phyloP scores from a whole-genome alignment of 805 yeast genomes.

The Yamadazyma scolyti region DNA sequence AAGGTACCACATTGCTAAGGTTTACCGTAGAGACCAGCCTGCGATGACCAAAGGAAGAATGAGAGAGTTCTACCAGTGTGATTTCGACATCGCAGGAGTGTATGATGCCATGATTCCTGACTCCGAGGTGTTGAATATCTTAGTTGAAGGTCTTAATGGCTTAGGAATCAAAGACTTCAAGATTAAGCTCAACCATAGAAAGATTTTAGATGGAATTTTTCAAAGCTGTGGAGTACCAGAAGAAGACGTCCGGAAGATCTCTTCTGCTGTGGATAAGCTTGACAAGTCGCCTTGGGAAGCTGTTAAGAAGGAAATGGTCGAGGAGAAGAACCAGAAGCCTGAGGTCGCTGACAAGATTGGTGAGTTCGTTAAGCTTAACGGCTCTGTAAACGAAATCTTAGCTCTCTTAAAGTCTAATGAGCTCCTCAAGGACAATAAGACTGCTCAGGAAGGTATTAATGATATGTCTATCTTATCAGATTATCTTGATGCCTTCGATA shows the following conservation, averaged over 20 bases:
- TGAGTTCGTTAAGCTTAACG: conserved; percentile 81
- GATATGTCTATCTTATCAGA: conserved; percentile 76
- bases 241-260: conserved; percentile 89
- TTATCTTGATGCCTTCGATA: conserved; percentile 80
- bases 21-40: conserved; percentile 98
- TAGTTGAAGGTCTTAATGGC: conserved; percentile 79
- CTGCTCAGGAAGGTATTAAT: conserved; percentile 75
- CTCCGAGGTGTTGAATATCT: conserved; percentile 77
- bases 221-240: conserved; percentile 91
- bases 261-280: conserved; percentile 94
- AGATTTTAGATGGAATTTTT: conserved; percentile 93
- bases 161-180: conserved; percentile 88
- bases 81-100: conserved; percentile 91
- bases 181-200: conserved; percentile 91
- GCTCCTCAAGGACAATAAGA: conserved; percentile 55
- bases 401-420: conserved; percentile 54
- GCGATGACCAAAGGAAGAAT: conserved; percentile 99
- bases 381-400: conserved; percentile 65
- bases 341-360: conserved; percentile 94
- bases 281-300: conserved; percentile 96
- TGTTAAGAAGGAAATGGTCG: conserved; percentile 88
- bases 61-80: conserved; percentile 99
- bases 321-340: conserved; percentile 84
- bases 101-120: conserved; percentile 97
- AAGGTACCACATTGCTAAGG: conserved; percentile 96